Base-by-base conservation (phyloP, 768 basidiomycete species). In the Coprinellus micaceus region DNA sequence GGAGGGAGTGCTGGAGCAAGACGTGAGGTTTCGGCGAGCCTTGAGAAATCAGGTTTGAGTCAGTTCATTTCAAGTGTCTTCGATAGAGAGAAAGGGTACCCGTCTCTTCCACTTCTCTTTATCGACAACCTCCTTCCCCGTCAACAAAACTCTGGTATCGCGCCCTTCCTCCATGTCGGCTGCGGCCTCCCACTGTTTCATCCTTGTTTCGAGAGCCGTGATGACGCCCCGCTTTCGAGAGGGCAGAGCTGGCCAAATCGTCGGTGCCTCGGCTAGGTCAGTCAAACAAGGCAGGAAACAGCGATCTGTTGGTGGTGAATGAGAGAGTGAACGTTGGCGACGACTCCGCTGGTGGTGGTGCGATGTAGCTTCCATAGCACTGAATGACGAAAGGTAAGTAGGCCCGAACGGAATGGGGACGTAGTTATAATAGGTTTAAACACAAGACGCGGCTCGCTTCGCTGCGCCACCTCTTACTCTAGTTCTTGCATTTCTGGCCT, bases 1-100 rank as follows among this genome's bases (percentile, higher is more conserved):
- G 86, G 37, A 92, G 82, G 0, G 94, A 91, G 1, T 96, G 83
- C 37, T 85, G 81, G 52, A 99, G 82, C 25, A 99, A 82, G 58
- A 89, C 87, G 70, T 94, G 93, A 62, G 57, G 84, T 82, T 62
- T 98, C 95, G 0, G 91, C 93, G 4, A 98, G 82, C 58, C 95
- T 98, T 3, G 25, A 30, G 37, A 21, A 37, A 41, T 37, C 43
- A 58, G 25, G 25, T 43, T 13, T 44, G 48, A 41, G 62, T 57
- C 56, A 47, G 40, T 43, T 12, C 49, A 41, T 54, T 53, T 57
- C n/a, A n/a, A n/a, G n/a, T n/a, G n/a, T 57, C 29, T 36, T 24
- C 7, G 37, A 7, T 54, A 55, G 59, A 7, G 37, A 59, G 28
- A 61, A 47, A 52, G 57, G 3, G 25, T 33, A 91, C 81, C 56